Evolutionary conservation across 495 filamentous ascomycete genomes (phyloP), one percentile per base, ranked within the genome.

Genomic region (Aspergillus olivimuriae): DNA sequence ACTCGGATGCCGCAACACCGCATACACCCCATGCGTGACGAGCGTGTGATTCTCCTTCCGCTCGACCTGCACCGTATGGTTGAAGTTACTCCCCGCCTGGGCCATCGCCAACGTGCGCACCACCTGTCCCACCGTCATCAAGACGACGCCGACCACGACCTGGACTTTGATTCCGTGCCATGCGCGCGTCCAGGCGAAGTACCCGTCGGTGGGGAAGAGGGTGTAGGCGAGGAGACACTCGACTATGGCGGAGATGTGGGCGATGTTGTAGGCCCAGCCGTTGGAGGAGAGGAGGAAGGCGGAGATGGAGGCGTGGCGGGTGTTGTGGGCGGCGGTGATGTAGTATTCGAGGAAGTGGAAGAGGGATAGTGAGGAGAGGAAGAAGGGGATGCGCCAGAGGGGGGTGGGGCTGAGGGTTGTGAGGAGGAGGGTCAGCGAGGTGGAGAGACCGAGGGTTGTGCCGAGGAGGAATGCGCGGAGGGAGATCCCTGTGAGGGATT

Each of bases 341-440:
- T 76, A 91, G 74, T 86, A 98, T 66, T 98, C 92, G 63, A 98
- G 83, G 69, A 94, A 94, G 66, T 98, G 92, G 75, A 96, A 96
- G 42, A 84, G 57, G 12, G 82, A 78, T 43, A 98, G 81, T 19
- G 80, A 62, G 35, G 73, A 65, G 56, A 89, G 51, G 69, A 98
- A 95, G 72, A 88, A 83, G 14, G 88, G 81, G 1, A 84, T 59
- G 47, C 92, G 86, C 89, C 90, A 96, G 48, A 90, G 73, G 0
- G 76, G 70, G 20, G 62, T 66, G 1, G 46, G 43, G 56, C n/a
- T n/a, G n/a, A n/a, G n/a, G 6, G 24, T 28, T 28, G 20, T 58
- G 59, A 47, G 59, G 37, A 48, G 72, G 48, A 56, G 70, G 12
- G 77, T 73, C 3, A 71, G 23, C 16, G 67, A 43, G 6, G 63